Evolutionary conservation across 495 filamentous ascomycete genomes (phyloP), one percentile per base, ranked within the genome.

Genomic region (Penicillium turbatum): DNA sequence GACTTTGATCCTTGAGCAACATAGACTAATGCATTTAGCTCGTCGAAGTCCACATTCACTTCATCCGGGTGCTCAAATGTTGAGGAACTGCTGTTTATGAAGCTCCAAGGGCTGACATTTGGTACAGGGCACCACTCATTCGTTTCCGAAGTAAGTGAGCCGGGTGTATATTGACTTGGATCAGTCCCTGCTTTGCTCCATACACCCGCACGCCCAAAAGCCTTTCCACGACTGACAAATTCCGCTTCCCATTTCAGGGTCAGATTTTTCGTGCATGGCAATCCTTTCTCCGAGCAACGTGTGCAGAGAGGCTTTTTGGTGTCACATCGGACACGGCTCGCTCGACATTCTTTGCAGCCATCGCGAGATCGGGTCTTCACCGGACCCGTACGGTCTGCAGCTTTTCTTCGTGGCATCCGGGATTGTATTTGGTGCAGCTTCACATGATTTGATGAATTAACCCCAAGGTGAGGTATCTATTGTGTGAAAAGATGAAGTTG

Each of bases 241-340:
- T 77, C 73, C 4, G 71, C 72, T 55, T 77, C 65, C 73, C 73
- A 77, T 67, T 77, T 77, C 27, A 77, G 45, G 8, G 71, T 65
- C 11, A 77, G 45, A 31, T 67, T 62, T 7, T 72, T 75, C 13
- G 71, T 67, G 51, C 73, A 77, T 5, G 57, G 55, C 7, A 77
- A 47, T 2, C 71, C 70, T 53, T 60, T 67, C 51, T 73, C 63
- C 40, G 46, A 37, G 57, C 73, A 77, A 12, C 72, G 58, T 24
- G 68, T 70, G 59, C 73, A 77, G 15, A 53, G 39, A n/a, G 73
- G 73, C 54, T 74, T 76, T 27, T 65, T 67, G 29, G 68, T 69
- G 42, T 76, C 73, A 51, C 73, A 76, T 41, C 72, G 67, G 36
- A 75, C 72, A 31, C 71, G 71, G 54, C 73, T 72, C 24, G 69